These are phyloP conservation scores for Geotrichum restrictum DNA, from an alignment of 1,139 yeast species.

Conservation along the genomic window DNA sequence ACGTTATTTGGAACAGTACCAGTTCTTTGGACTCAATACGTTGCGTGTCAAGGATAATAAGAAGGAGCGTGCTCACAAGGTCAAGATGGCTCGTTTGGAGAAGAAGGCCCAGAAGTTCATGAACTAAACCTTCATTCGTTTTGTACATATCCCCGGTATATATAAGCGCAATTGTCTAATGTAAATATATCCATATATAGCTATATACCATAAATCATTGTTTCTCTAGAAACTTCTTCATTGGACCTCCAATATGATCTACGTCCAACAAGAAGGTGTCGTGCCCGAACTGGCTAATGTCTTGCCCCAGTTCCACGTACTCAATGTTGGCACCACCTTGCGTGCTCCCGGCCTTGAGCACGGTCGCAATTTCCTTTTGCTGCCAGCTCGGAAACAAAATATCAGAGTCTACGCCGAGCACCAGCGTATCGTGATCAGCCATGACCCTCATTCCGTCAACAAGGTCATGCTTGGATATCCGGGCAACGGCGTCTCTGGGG, in stretches of 20 bases:
- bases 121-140: slow-evolving; percentile 2
- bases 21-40: slow-evolving; percentile 64
- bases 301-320: slow-evolving; percentile 71
- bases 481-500: slow-evolving; percentile 30
- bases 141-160: background rate
- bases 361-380: slow-evolving; percentile 73
- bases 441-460: slow-evolving; percentile 60
- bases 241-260: slow-evolving; percentile 75
- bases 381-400: slow-evolving; percentile 93
- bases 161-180: too few relatives aligned
- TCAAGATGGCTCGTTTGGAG: slow-evolving; percentile 29
- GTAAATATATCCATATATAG: background rate
- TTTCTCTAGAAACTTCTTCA: slow-evolving; percentile 54
- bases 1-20: slow-evolving; percentile 78
- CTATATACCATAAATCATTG: background rate
- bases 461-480: slow-evolving; percentile 45
- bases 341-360: slow-evolving; percentile 42
- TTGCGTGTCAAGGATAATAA: slow-evolving; percentile 32
- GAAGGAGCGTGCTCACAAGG: slow-evolving; percentile 33
- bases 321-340: slow-evolving; percentile 26
- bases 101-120: slow-evolving; percentile 32
- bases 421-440: slow-evolving; percentile 62
- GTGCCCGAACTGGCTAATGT: slow-evolving; percentile 79
- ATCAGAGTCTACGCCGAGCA: slow-evolving; percentile 89
- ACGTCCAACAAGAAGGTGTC: slow-evolving; percentile 81